phyloP scores from a whole-genome alignment of 805 yeast genomes.

The Millerozyma acaciae region DNA sequence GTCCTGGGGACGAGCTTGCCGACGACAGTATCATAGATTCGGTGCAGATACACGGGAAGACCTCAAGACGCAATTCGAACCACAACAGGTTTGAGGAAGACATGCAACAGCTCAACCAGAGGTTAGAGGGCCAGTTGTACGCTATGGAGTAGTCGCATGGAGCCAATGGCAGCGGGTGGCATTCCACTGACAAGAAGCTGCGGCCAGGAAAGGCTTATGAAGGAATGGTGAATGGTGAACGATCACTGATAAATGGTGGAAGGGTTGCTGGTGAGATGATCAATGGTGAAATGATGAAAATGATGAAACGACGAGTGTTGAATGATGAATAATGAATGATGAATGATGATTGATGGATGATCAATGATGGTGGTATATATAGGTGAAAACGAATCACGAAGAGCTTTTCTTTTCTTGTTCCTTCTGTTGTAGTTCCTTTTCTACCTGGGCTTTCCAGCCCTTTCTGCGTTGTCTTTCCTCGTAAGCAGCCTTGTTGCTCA shows the following conservation, averaged over 20 bases:
- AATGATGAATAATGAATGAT: neutral
- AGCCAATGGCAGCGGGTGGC: too few relatives aligned
- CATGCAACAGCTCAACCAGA: slow-evolving; percentile 19
- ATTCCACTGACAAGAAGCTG: too few relatives aligned
- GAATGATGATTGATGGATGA: neutral
- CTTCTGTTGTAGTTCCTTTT: slow-evolving; percentile 20
- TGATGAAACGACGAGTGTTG: too few relatives aligned
- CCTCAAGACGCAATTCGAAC: slow-evolving; percentile 38
- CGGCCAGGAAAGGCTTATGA: too few relatives aligned
- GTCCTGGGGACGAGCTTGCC: slow-evolving; percentile 68
- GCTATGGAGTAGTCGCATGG: neutral
- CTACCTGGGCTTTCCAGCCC: slow-evolving; percentile 68
- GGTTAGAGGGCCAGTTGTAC: slow-evolving; percentile 13
- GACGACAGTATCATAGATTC: slow-evolving; percentile 37
- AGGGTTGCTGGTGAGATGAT: too few relatives aligned
- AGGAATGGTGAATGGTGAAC: too few relatives aligned
- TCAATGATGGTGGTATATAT: neutral
- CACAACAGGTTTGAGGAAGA: slow-evolving; percentile 31
- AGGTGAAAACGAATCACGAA: neutral
- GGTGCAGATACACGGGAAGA: slow-evolving; percentile 14
- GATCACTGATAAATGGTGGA: too few relatives aligned
- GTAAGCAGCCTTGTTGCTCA: slow-evolving; percentile 62
- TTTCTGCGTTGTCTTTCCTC: slow-evolving; percentile 85
- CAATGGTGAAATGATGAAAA: too few relatives aligned
- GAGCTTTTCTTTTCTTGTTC: neutral